phyloP scores from a whole-genome alignment of 148 eudicot genomes.

The Cornus controversa region DNA sequence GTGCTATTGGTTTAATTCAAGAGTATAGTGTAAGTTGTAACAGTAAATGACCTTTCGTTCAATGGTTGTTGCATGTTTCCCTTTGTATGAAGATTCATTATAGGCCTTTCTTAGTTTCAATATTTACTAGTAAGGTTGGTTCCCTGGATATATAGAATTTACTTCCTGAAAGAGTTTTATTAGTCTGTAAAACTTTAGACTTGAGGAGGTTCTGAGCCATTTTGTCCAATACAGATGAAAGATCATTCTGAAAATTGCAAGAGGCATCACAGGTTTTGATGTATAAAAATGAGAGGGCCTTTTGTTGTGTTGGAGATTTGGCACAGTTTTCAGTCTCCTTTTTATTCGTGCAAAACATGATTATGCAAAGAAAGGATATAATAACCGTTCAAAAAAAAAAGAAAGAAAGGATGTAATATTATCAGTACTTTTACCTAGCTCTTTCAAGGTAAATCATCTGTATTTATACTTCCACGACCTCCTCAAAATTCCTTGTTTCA shows the following conservation, averaged over 20 bases:
- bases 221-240: neutral
- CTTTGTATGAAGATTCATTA: neutral
- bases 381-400: too few species aligned
- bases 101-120: neutral
- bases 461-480: neutral
- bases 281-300: neutral
- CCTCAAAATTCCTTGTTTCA: neutral
- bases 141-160: slow-evolving; percentile 1
- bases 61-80: neutral
- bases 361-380: neutral
- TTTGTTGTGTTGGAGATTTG: neutral
- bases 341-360: neutral
- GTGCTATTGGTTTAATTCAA: neutral
- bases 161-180: neutral
- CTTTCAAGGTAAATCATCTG: neutral
- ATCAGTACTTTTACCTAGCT: too few species aligned
- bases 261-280: neutral
- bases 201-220: neutral
- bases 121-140: neutral
- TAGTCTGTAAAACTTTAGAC: neutral
- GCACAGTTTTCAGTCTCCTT: neutral
- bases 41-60: neutral
- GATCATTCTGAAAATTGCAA: neutral
- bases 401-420: too few species aligned
- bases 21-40: neutral